A percentile compares a stretch with the other conserved stretches of the same genome.
Evolutionary conservation across 495 filamentous ascomycete genomes (phyloP).

Genomic region (Talaromyces thailandensis): DNA sequence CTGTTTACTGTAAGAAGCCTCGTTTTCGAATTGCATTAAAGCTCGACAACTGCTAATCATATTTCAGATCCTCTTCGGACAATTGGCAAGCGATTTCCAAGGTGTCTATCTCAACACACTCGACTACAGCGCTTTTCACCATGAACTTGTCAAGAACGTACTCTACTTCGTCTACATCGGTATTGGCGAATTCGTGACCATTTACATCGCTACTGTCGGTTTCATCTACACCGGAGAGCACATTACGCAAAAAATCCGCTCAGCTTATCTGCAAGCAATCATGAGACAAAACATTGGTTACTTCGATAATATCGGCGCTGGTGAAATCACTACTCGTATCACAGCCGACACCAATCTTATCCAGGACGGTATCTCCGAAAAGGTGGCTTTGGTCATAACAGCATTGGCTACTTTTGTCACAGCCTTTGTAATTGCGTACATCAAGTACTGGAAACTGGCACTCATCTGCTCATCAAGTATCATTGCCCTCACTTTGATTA

Average conservation of each 20-base stretch:
- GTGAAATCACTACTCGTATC: conserved; percentile 88
- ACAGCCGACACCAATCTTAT: conserved; percentile 84
- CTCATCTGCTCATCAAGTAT: conserved; percentile 74
- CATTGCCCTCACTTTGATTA: conserved; percentile 60
- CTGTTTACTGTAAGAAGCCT: conserved; percentile 62
- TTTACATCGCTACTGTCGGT: conserved; percentile 75
- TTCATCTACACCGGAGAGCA: conserved; percentile 95
- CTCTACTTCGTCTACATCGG: conserved; percentile 89
- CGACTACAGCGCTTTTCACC: conserved; percentile 45
- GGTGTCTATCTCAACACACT: conserved; percentile 43
- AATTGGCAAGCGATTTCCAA: conserved; percentile 65
- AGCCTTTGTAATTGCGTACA: conserved; percentile 81
- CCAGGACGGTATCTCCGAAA: conserved; percentile 84
- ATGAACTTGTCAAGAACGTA: conserved; percentile 53
- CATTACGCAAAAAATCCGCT: conserved; percentile 73
- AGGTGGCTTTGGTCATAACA: conserved; percentile 65
- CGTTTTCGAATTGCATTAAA: neutral
- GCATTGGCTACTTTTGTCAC: conserved; percentile 73
- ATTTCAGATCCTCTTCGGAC: conserved; percentile 57
- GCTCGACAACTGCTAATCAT: conserved; percentile 2
- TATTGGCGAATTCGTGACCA: conserved; percentile 71
- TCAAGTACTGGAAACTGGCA: conserved; percentile 79
- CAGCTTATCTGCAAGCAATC: conserved; percentile 74
- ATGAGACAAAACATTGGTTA: conserved; percentile 87
- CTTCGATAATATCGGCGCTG: conserved; percentile 85